Conservation (phyloP, 306 rosid genomes). For the Sicyos edulis region DNA sequence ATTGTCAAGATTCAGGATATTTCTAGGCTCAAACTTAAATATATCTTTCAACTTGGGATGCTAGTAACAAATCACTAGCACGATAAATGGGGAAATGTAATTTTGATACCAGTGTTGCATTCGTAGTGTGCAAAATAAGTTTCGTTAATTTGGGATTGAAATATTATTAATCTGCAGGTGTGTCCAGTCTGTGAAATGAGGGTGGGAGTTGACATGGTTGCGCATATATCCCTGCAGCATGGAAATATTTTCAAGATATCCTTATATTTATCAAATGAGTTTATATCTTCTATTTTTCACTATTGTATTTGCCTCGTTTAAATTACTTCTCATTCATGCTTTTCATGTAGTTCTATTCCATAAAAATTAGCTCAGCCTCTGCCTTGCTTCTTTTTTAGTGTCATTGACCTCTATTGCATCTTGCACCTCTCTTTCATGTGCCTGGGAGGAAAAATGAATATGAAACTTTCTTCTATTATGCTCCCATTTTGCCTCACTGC, state of each 20-base stretch:
- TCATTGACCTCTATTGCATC: background rate
- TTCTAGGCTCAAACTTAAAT: background rate
- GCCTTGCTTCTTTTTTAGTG: background rate
- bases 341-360: background rate
- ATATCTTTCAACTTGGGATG: background rate
- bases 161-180: slow-evolving; percentile 46
- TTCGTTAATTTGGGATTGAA: background rate
- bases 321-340: background rate
- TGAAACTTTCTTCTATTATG: background rate
- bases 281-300: background rate
- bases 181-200: slow-evolving; percentile 92
- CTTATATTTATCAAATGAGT: slow-evolving; percentile 29
- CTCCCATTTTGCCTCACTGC: background rate
- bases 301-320: background rate
- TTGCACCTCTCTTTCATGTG: slow-evolving; percentile 6
- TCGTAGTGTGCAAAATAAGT: background rate
- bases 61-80: background rate
- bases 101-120: background rate
- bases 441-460: background rate
- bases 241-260: slow-evolving; percentile 95
- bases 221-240: slow-evolving; percentile 89
- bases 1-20: background rate
- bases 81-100: background rate
- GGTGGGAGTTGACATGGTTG: slow-evolving; percentile 97
- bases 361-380: background rate